Base-by-base conservation (phyloP, 768 basidiomycete genomes). In the Astraeus odoratus region DNA sequence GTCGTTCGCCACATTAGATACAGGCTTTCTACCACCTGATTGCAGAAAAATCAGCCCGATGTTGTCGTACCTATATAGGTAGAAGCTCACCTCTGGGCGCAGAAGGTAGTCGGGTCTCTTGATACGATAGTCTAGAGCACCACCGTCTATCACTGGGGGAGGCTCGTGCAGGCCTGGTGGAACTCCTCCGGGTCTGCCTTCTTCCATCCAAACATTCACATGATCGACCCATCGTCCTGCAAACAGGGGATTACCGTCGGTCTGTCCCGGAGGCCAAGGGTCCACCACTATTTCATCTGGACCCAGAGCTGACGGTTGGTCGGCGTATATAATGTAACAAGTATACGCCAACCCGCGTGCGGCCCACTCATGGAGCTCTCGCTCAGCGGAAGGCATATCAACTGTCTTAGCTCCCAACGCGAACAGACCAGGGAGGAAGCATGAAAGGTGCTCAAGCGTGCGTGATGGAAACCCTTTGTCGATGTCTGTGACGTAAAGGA, bases 401-500 rank as follows among this genome's bases (percentile, higher is more conserved):
- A 81, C 68, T 3, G 70, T 71, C 46, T 74, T 64, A 2, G 71
- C 76, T n/a, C 81, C 83, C 5, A 84, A 72, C 0, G 79, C 77
- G 39, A 86, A 67, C 16, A 82, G 63, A 1, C 82, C 82, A 0
- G 81, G 78, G 30, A 83, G 72, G 70, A 81, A 84, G 59, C 82
- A 85, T 2, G 81, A 76, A 20, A 84, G 72, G 53, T 86, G 83
- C 57, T 86, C 82, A 44, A 82, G 69, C 22, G 59, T 65, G 50
- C 75, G 71, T 2, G 65, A 57, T 18, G 75, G 65, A 4, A 16
- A 10, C 45, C 51, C 47, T 20, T 47, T 39, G n/a, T 57, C 67
- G 15, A 65, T 60, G 57, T 81, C 80, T n/a, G 78, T 78, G 5
- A 80, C 73, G 57, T 83, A 85, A 51, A 86, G 72, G 8, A 86